phyloP scores from a whole-genome alignment of 2,329 filamentous ascomycete genomes.

The Acrodontium crateriforme region DNA sequence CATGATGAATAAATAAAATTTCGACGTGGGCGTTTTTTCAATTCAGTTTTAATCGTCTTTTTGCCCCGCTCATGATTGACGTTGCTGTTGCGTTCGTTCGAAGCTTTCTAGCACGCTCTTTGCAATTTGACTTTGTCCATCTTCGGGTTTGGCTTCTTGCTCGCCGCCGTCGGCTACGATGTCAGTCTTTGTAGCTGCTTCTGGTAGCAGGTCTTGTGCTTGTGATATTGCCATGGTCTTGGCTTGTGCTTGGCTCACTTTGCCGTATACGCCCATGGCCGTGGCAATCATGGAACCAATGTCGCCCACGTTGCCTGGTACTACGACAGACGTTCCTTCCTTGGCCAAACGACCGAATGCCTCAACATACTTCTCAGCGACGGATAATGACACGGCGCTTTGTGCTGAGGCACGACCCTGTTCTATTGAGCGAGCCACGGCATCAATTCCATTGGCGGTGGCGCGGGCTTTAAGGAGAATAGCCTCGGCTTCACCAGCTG shows the following conservation, averaged over 20 bases:
- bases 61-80: too few species aligned
- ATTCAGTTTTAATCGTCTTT: too few species aligned
- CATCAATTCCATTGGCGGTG: conserved; percentile 77
- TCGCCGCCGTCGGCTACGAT: conserved; percentile 2
- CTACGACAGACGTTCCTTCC: conserved; percentile 88
- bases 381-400: conserved; percentile 68
- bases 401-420: conserved; percentile 63
- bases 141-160: conserved; percentile 4
- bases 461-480: conserved; percentile 76
- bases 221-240: conserved; percentile 52
- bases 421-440: conserved; percentile 60
- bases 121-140: conserved; percentile 19
- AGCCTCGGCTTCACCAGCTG: conserved; percentile 84
- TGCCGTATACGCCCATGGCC: conserved; percentile 88
- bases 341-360: conserved; percentile 86
- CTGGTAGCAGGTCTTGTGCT: conserved; percentile 13
- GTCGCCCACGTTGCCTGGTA: conserved; percentile 93
- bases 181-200: conserved; percentile 3
- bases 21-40: too few species aligned
- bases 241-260: conserved; percentile 70
- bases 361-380: conserved; percentile 96
- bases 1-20: too few species aligned
- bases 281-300: conserved; percentile 95
- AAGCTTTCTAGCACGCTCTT: conserved; percentile 27
- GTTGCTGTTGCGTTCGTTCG: conserved; percentile 23